These are phyloP conservation scores for Phytophthora brassicae DNA, from an alignment of 352 stramenopile species.

Conservation along the genomic window DNA sequence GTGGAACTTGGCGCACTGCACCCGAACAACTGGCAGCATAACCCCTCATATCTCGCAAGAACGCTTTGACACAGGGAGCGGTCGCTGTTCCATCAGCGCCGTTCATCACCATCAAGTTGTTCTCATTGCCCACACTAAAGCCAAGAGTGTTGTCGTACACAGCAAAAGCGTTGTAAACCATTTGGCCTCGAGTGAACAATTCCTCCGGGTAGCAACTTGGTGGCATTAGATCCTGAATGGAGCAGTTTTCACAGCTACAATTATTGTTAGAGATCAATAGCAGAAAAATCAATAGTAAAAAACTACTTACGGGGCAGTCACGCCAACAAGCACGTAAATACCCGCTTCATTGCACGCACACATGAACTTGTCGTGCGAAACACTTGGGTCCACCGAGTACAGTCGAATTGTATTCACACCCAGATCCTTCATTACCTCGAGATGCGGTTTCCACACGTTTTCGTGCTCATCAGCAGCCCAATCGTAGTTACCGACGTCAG, in stretches of 20 bases:
- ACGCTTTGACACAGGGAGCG: constrained; percentile 68
- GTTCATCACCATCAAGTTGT: constrained; percentile 46
- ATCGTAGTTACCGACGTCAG: constrained; percentile 63
- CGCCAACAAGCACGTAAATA: constrained; percentile 78
- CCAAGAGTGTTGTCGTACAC: constrained; percentile 75
- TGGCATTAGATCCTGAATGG: constrained; percentile 44
- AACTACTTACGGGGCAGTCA: constrained; percentile 53
- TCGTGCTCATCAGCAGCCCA: constrained; percentile 67
- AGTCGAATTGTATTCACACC: constrained; percentile 73
- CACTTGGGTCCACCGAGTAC: constrained; percentile 65
- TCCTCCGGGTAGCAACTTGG: constrained; percentile 54
- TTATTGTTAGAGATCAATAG: neutral
- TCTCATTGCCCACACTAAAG: constrained; percentile 66
- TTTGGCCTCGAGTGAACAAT: constrained; percentile 56
- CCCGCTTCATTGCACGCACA: constrained; percentile 62
- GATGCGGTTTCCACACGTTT: constrained; percentile 51
- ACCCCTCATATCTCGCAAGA: constrained; percentile 57
- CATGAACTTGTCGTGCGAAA: constrained; percentile 84
- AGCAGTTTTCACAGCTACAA: constrained; percentile 52
- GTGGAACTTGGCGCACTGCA: constrained; percentile 49
- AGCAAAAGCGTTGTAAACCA: constrained; percentile 75
- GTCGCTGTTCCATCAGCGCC: constrained; percentile 31
- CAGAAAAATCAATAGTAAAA: neutral
- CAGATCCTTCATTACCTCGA: constrained; percentile 56
- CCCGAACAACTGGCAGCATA: constrained; percentile 48